Percentiles rank a stretch among this genome's conserved stretches.
Conservation (phyloP, 1,284 basidiomycete species). For the Meira nashicola region DNA sequence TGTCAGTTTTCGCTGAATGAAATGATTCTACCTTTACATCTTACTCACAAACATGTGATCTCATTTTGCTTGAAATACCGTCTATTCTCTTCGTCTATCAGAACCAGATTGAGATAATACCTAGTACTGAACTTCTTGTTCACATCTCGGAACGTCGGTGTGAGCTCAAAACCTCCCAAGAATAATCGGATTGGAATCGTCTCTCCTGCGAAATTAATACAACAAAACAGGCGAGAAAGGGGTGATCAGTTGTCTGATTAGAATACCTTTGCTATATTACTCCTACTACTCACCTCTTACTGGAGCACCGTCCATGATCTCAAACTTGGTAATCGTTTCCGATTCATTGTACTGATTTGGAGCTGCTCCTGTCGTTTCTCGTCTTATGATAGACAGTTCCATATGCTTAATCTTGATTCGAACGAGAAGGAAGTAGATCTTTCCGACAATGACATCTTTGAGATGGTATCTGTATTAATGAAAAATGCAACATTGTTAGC, state of each 20-base stretch:
- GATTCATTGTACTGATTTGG: constrained; percentile 99
- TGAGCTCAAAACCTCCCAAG: constrained; percentile 95
- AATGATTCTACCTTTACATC: background rate
- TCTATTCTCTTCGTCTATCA: constrained; percentile 95
- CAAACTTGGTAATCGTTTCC: constrained; percentile 98
- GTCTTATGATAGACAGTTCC: constrained; percentile 94
- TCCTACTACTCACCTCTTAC: constrained; percentile 66
- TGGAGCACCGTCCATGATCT: constrained; percentile 70
- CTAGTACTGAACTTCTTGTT: constrained; percentile 98
- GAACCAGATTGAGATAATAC: constrained; percentile 86
- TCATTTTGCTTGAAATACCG: constrained; percentile 73
- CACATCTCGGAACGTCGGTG: constrained; percentile 95
- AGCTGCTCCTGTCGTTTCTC: constrained; percentile 79
- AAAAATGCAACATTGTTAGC: background rate
- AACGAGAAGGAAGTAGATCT: constrained; percentile 97
- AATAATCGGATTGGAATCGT: constrained; percentile 97
- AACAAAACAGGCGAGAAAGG: too few species aligned
- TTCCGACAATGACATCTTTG: constrained; percentile 98
- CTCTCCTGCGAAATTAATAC: too few species aligned
- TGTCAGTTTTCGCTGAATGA: background rate
- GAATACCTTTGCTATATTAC: background rate
- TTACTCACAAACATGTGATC: constrained; percentile 46
- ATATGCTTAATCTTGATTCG: constrained; percentile 99
- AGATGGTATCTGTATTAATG: constrained; percentile 69
- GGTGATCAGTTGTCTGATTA: constrained; percentile 4